phyloP scores from a whole-genome alignment of 805 yeast genomes.

The Novakomyces olei region DNA sequence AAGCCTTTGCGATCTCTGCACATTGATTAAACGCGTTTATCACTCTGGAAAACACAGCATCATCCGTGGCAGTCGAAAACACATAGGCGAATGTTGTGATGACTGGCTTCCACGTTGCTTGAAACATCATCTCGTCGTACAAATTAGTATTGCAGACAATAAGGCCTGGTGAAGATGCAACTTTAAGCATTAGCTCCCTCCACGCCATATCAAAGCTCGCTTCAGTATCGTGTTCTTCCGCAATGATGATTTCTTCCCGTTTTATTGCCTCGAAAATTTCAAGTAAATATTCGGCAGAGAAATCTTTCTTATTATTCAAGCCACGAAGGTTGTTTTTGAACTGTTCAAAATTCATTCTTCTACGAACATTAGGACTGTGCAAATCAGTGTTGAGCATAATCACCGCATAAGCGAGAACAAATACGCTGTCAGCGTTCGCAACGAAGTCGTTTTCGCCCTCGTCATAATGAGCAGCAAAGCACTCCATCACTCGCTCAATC shows the following conservation, averaged over 20 bases:
- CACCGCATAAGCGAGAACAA: conserved; percentile 75
- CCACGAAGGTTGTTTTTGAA: conserved; percentile 65
- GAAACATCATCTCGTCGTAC: conserved; percentile 55
- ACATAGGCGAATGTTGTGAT: conserved; percentile 52
- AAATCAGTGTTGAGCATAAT: conserved; percentile 86
- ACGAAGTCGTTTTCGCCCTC: conserved; percentile 30
- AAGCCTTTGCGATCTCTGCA: conserved; percentile 50
- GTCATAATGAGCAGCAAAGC: conserved; percentile 64
- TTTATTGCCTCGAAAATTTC: conserved; percentile 61
- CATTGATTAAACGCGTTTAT: conserved; percentile 75
- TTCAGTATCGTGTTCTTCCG: conserved; percentile 87
- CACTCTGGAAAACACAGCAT: conserved; percentile 66
- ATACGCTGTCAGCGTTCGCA: conserved; percentile 85
- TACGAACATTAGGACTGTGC: conserved; percentile 58
- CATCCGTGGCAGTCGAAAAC: conserved; percentile 76
- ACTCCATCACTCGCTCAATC: conserved; percentile 76
- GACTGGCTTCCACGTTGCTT: conserved; percentile 37
- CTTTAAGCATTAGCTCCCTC: conserved; percentile 16
- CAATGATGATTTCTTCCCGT: conserved; percentile 83
- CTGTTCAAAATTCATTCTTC: conserved; percentile 71
- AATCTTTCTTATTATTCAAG: conserved; percentile 47
- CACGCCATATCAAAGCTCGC: conserved; percentile 72
- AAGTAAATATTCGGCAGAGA: conserved; percentile 66
- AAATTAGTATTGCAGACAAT: conserved; percentile 15
- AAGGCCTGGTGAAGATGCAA: conserved; percentile 10